Evolutionary conservation across 73 alveolate genomes (phyloP).

Genomic region (Uronychia setigera): DNA sequence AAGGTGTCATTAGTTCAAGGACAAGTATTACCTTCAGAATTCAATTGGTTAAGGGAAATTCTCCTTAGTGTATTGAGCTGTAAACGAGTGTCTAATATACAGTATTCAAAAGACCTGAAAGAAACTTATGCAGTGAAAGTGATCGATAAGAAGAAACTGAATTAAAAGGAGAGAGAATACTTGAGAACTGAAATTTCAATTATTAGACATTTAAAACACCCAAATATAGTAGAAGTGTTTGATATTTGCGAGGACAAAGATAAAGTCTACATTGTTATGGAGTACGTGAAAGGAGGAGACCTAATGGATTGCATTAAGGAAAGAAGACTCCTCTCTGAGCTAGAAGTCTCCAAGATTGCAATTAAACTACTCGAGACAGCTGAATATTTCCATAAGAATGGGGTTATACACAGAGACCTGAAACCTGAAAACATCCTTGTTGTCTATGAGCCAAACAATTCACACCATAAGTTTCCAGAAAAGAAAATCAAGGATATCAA

Average conservation of each 20-base stretch:
- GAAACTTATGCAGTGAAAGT: slow-evolving; percentile 8
- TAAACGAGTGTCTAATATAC: neutral
- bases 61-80: slow-evolving; percentile 5
- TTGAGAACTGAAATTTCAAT: slow-evolving; percentile 6
- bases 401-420: slow-evolving; percentile 76
- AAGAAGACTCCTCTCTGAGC: slow-evolving; percentile 14
- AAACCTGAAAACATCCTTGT: slow-evolving; percentile 85
- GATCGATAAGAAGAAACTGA: slow-evolving; percentile 8
- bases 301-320: slow-evolving; percentile 59
- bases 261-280: slow-evolving; percentile 54
- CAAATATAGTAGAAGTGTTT: slow-evolving; percentile 50
- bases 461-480: slow-evolving; percentile 3
- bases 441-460: slow-evolving; percentile 21
- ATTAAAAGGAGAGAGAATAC: neutral
- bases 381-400: slow-evolving; percentile 74
- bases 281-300: slow-evolving; percentile 61
- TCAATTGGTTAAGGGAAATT: slow-evolving; percentile 28
- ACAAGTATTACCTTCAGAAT: neutral
- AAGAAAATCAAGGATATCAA: slow-evolving; percentile 15
- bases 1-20: neutral
- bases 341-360: slow-evolving; percentile 64
- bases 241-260: slow-evolving; percentile 48
- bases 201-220: slow-evolving; percentile 27
- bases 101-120: neutral
- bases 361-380: slow-evolving; percentile 64